Conservation (phyloP, 768 basidiomycete species). For the Grammothele lineata region DNA sequence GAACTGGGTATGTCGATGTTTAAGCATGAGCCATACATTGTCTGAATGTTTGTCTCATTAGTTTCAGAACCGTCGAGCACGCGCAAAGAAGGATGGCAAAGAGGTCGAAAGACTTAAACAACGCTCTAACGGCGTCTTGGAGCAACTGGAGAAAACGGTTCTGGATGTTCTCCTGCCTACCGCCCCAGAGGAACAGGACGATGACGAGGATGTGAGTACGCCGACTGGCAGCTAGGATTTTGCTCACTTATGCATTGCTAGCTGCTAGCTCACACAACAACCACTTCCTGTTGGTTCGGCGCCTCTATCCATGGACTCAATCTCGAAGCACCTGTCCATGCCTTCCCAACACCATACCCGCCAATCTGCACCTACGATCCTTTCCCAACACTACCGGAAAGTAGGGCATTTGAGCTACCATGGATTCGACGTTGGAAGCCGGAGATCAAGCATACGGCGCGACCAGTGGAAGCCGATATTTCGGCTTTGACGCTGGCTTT, state of each 20-base stretch:
- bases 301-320: no score
- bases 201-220: not conserved
- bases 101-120: not conserved
- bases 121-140: fast-evolving
- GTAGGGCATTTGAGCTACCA: no score
- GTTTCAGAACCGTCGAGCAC: constrained; percentile 26
- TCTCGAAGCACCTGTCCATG: constrained; percentile 7
- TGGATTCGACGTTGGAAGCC: no score
- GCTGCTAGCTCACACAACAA: no score
- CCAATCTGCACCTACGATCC: constrained; percentile 15
- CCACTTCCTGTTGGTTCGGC: no score
- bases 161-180: not conserved
- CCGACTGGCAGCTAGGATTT: no score
- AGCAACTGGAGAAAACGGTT: not conserved
- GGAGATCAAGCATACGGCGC: no score
- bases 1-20: constrained; percentile 29
- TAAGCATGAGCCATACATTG: not conserved
- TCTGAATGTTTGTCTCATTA: constrained; percentile 1
- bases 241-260: no score
- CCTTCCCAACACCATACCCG: constrained; percentile 14
- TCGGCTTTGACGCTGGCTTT: no score
- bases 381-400: no score
- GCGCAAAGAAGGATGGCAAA: constrained; percentile 11
- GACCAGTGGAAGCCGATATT: no score
- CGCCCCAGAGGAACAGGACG: not conserved